Base-by-base conservation (phyloP, 768 basidiomycete species). In the Phaeotremella fagi region DNA sequence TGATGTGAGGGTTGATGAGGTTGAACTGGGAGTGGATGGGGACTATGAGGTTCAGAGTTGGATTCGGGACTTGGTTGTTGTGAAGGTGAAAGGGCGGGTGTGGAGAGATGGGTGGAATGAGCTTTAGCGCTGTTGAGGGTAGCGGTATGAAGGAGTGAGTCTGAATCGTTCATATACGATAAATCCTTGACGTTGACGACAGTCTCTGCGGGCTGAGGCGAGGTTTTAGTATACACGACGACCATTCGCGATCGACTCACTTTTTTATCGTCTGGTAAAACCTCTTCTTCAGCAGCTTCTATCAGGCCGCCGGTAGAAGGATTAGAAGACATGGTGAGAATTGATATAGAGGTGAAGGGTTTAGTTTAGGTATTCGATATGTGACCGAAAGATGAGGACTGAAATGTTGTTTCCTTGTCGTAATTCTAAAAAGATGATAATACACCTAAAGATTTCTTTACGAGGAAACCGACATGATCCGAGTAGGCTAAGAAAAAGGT, bases 151-250 rank as follows among this genome's bases (percentile, higher is more conserved):
- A 50, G 46, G 36, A 50, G 33, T 45, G 38, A n/a, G 29, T 41
- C 38, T 12, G 12, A 6, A 29, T 55, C 52, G 29, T 51, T 18
- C 61, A 60, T 64, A 42, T 57, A 64, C 6, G 50, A 35, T 11
- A 60, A 54, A 44, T 60, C 57, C 38, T 61, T 59, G 42, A 62
- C 52, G 35, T 59, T 52, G 26, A 60, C 59, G 29, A 54, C 35
- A 50, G 61, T 54, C 16, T 15, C 45, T 26, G 44, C 31, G 43
- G 43, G 22, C 42, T 50, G 35, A 14, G 9, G 18, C 24, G 7
- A 22, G 50, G 43, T 25, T n/a, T 47, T 33, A 45, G 52, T 20
- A 4, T 4, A 18, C 6, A n/a, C n/a, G n/a, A n/a, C n/a, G n/a
- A n/a, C n/a, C n/a, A n/a, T n/a, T n/a, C n/a, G n/a, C n/a, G n/a